Evolutionary conservation across 768 basidiomycete genomes (phyloP).

Genomic region (Lactifluus subvellereus): DNA sequence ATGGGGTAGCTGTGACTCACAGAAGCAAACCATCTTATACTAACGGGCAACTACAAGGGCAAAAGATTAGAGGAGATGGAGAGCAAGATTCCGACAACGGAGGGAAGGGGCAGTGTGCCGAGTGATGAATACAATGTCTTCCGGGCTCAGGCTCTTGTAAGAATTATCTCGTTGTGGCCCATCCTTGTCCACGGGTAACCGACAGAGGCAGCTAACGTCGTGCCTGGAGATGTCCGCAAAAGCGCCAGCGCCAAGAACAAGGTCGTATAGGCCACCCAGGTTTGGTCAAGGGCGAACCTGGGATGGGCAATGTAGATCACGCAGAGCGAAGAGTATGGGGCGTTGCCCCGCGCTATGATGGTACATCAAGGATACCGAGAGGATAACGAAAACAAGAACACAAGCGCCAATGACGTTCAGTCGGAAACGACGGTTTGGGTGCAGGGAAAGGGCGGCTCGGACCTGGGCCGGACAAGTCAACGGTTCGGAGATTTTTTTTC

Average conservation of each 20-base stretch:
- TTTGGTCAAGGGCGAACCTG: not conserved
- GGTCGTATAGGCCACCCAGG: not conserved
- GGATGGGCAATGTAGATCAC: not conserved
- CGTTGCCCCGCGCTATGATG: not conserved
- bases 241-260: conserved; percentile 2
- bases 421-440: no score
- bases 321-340: not conserved
- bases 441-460: no score
- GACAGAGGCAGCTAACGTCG: not conserved
- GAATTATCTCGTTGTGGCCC: not conserved
- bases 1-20: not conserved
- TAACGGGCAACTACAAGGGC: conserved; percentile 3
- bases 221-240: conserved; percentile 12
- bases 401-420: no score
- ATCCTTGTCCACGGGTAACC: not conserved
- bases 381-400: not conserved
- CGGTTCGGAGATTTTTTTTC: no score
- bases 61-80: not conserved
- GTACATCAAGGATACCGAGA: not conserved
- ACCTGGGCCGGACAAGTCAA: no score
- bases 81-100: not conserved
- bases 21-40: not conserved
- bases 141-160: not conserved
- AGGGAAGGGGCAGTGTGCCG: not conserved
- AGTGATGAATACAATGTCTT: not conserved